Percentiles rank a stretch among this genome's conserved stretches.
phyloP scores from a whole-genome alignment of 805 yeast species.

The Clavispora fructus region DNA sequence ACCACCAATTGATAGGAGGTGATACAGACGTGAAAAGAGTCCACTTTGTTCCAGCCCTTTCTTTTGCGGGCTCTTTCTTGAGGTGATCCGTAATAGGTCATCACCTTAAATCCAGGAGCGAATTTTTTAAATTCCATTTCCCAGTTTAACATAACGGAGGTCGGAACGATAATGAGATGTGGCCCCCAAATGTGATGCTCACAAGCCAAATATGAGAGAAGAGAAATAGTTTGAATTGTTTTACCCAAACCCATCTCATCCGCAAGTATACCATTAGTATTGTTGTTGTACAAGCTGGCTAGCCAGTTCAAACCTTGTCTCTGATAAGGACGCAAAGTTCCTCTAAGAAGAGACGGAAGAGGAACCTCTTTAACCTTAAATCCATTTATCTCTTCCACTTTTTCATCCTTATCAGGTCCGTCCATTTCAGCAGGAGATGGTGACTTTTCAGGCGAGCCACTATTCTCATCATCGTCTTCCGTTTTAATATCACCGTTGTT shows the following conservation, averaged over 20 bases:
- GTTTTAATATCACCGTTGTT: slow-evolving; percentile 2
- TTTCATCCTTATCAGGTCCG: slow-evolving; percentile 7
- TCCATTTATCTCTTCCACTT: slow-evolving; percentile 36
- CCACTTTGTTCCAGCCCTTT: slow-evolving; percentile 96
- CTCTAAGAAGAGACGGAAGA: slow-evolving; percentile 69
- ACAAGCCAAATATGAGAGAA: slow-evolving; percentile 84
- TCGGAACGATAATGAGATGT: slow-evolving; percentile 93
- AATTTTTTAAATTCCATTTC: slow-evolving; percentile 98
- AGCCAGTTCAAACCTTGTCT: slow-evolving; percentile 97
- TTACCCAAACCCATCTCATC: slow-evolving; percentile 99
- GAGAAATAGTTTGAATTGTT: slow-evolving; percentile 91
- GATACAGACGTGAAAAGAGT: slow-evolving; percentile 93
- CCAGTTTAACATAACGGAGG: slow-evolving; percentile 97
- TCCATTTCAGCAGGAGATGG: slow-evolving; percentile 4
- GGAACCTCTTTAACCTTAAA: slow-evolving; percentile 60
- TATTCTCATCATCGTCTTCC: slow-evolving; percentile 5
- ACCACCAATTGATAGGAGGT: slow-evolving; percentile 97
- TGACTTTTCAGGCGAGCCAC: neutral
- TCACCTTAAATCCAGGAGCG: slow-evolving; percentile 95
- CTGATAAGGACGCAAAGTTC: slow-evolving; percentile 83
- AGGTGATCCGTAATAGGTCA: slow-evolving; percentile 95
- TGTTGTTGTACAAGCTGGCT: slow-evolving; percentile 85
- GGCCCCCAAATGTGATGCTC: slow-evolving; percentile 97
- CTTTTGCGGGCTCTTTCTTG: slow-evolving; percentile 94
- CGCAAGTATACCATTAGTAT: slow-evolving; percentile 94